These are phyloP conservation scores for Phytophthora pisi DNA, from an alignment of 352 stramenopile species.

Conservation along the genomic window DNA sequence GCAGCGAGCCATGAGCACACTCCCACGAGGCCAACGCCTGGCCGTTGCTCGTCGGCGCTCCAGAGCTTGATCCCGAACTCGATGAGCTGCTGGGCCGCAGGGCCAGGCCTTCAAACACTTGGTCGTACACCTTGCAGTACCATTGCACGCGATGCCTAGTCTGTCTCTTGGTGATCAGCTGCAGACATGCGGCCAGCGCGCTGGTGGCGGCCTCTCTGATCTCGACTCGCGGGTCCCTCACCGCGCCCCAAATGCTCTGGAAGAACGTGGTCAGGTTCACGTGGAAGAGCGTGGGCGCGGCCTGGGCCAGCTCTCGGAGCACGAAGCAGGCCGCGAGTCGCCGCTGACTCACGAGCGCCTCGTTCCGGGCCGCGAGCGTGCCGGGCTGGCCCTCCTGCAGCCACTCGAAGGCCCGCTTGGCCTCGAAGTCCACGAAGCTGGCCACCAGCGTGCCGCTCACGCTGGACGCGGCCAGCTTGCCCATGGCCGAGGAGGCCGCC, in stretches of 20 bases:
- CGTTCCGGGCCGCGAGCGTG: constrained; percentile 42
- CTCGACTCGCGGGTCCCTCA: constrained; percentile 75
- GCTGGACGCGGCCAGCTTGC: constrained; percentile 79
- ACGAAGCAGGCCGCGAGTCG: constrained; percentile 86
- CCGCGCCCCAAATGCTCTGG: constrained; percentile 90
- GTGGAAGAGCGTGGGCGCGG: constrained; percentile 91
- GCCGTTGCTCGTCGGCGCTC: constrained; percentile 4
- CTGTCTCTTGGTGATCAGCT: constrained; percentile 85
- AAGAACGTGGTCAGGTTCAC: constrained; percentile 93
- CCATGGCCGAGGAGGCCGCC: constrained; percentile 77
- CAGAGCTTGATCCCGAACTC: constrained; percentile 21
- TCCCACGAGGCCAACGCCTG: constrained; percentile 61
- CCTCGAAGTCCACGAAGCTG: constrained; percentile 93
- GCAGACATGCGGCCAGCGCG: constrained; percentile 86
- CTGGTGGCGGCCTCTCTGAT: constrained; percentile 86
- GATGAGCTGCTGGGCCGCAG: constrained; percentile 19
- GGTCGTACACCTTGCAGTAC: constrained; percentile 93
- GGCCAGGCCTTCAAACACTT: constrained; percentile 83
- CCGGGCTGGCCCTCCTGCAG: constrained; percentile 52
- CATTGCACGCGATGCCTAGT: constrained; percentile 88
- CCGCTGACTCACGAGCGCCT: constrained; percentile 77
- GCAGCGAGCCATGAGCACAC: constrained; percentile 94
- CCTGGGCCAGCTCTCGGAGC: constrained; percentile 83
- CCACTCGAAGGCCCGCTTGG: constrained; percentile 91
- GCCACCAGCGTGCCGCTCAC: constrained; percentile 87